Base-by-base conservation (phyloP, 768 basidiomycete species). In the Lactarius sanguifluus region DNA sequence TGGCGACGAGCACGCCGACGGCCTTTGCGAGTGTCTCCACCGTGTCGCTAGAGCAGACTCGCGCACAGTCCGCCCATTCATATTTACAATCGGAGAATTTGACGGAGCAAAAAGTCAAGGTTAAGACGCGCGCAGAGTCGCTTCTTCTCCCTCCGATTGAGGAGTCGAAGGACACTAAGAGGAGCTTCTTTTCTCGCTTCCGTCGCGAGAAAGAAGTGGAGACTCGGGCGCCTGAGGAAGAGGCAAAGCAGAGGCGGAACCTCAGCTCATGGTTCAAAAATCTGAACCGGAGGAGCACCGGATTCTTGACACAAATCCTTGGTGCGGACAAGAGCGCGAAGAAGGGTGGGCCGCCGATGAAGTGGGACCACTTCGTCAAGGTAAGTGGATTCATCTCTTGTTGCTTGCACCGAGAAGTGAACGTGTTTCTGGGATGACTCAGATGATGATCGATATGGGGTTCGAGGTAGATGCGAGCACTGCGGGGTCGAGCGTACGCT, bases 21-120 rank as follows among this genome's bases (percentile, higher is more conserved):
- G 5, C 16, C 10, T 72, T 60, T 71, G 70, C 68, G 62, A 73
- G 66, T 69, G 73, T 72, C 65, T 82, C 82, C 20, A 78, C 81
- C 15, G 70, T 72, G 13, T 76, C 77, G 38, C 78, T 78, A 65
- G 79, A 79, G 9, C 75, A 84, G 9, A 79, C 82, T 20, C 76
- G 81, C 6, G 88, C 88, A 1, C 88, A 89, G 74, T 92, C 91
- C 23, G 83, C 84, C 28, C 88, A 80, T 68, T 85, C 88, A 15
- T 93, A 92, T 75, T 71, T 91, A 28, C 82, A 87, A 71, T 74
- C 78, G 18, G 80, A 82, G 69, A 79, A 85, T 34, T 69, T 83
- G 15, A 76, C 66, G 34, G 67, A 79, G 15, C 74, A 79, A 30
- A 91, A 91, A 73, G 76, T 78, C 69, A 92, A 94, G 76, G 75